phyloP scores from a whole-genome alignment of 2,329 filamentous ascomycete species.

The Aspergillus tubingensis region DNA sequence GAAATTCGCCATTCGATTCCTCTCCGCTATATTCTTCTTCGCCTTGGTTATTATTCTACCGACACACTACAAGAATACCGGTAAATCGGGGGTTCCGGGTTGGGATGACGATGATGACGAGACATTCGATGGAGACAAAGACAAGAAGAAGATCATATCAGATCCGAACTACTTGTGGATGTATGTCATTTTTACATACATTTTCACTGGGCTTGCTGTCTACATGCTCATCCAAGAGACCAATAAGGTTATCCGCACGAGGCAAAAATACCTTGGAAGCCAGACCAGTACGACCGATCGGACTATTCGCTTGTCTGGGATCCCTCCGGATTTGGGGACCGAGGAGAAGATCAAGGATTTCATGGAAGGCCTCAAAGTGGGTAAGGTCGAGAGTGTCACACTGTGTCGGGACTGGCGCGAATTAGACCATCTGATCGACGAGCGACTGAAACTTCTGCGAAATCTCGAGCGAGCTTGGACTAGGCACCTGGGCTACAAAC shows the following conservation, averaged over 20 bases:
- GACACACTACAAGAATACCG: conserved; percentile 71
- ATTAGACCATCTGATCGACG: conserved; percentile 71
- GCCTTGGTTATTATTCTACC: conserved; percentile 79
- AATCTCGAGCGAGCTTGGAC: conserved; percentile 84
- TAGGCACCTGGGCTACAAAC: conserved; percentile 65
- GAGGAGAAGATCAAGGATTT: conserved; percentile 83
- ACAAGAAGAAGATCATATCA: conserved; percentile 35
- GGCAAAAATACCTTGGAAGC: conserved; percentile 88
- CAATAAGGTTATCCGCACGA: conserved; percentile 76
- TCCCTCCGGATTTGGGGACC: conserved; percentile 74
- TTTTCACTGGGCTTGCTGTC: conserved; percentile 80
- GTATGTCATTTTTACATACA: conserved; percentile 90
- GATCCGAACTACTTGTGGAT: conserved; percentile 75
- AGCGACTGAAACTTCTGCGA: conserved; percentile 66
- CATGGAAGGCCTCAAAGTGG: conserved; percentile 84
- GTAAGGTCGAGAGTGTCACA: conserved; percentile 83
- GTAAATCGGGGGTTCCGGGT: conserved; percentile 43
- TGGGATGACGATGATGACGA: conserved; percentile 41
- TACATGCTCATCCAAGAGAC: conserved; percentile 85
- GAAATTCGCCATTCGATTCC: conserved; percentile 87
- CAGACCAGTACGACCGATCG: conserved; percentile 96
- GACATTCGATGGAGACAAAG: conserved; percentile 29
- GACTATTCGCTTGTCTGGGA: conserved; percentile 87
- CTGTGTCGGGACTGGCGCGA: conserved; percentile 85
- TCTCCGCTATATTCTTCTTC: conserved; percentile 78